Base-by-base conservation (phyloP, 306 rosid genomes). In the Vigna nakashimae region DNA sequence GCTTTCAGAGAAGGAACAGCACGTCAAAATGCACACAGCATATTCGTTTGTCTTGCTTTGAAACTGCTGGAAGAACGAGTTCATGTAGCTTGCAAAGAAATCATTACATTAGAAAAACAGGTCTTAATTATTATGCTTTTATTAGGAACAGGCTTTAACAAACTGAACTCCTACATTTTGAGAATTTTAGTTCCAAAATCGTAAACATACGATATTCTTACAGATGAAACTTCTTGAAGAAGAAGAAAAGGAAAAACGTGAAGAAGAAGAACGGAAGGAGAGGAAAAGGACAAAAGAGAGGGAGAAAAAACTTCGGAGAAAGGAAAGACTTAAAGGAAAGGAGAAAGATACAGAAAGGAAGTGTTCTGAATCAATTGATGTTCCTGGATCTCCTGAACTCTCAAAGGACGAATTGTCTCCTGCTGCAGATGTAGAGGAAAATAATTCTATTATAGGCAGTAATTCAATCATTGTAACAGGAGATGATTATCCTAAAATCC, bases 1-100 rank as follows among this genome's bases (percentile, higher is more conserved):
- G 98, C 99, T 51, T 96, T 96, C 82, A 86, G 99, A 88, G 99
- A 96, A 91, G 99, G 99, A 80, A 96, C 99, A 53, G 98, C 99
- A 7, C 99, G 99, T 82, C 99, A 96, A 93, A 96, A 96, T 91
- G 98, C 99, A 3, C 98, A 96, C 82, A 91, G 99, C 86, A 91
- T 96, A 79, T 96, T 96, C 75, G 98, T 96, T 43, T 96, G 97
- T 82, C 97, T 96, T 82, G 97, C 97, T 55, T 86, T 93, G 69
- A 91, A 96, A 81, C 86, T 96, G 80, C 91, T 96, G 82, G 99
- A 96, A 88, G 99, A 96, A 73, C 93, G 93, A 42, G 94, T 93
- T 76, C 98, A 91, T 84, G 91, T 96, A 83, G 98, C 94, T 11
- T 96, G 97, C 91, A 96, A 96, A 88, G 99, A 96, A 84, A 96